These are phyloP conservation scores for Malus sieversii DNA, from an alignment of 306 rosid genomes.

Conservation along the genomic window DNA sequence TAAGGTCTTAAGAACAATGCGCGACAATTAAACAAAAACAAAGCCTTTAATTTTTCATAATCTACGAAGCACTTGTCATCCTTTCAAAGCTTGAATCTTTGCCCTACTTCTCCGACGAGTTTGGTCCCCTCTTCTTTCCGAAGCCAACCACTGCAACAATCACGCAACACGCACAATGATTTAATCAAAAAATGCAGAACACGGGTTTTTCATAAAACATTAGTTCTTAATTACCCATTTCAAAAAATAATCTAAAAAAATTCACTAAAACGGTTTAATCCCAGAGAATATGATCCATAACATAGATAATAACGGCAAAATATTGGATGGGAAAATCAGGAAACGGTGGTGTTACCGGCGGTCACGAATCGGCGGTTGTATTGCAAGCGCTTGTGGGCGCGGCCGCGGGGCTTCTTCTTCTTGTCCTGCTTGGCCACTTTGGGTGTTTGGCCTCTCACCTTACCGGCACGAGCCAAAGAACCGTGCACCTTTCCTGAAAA, in stretches of 20 bases:
- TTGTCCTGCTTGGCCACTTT: slow-evolving; percentile 52
- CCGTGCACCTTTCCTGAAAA: slow-evolving; percentile 47
- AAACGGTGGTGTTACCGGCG: slow-evolving; percentile 25
- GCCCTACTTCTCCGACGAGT: slow-evolving; percentile 29
- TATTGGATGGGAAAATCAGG: not conserved
- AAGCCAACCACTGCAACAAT: slow-evolving; percentile 27
- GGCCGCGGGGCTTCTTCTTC: slow-evolving; percentile 54
- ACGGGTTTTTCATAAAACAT: not conserved
- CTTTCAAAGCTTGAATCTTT: not conserved
- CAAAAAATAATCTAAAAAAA: not conserved
- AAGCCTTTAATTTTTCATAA: not conserved
- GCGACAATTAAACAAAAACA: not conserved
- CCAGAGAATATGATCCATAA: not conserved
- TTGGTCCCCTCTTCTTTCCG: slow-evolving; percentile 35
- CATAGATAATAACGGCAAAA: not conserved
- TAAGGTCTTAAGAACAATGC: too few species aligned
- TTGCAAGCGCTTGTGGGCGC: slow-evolving; percentile 51
- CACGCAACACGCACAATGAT: not conserved
- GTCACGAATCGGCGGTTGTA: slow-evolving; percentile 55
- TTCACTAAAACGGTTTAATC: not conserved
- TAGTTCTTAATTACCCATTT: not conserved
- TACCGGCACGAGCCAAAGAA: slow-evolving; percentile 52
- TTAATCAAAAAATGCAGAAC: not conserved
- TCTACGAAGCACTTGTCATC: not conserved
- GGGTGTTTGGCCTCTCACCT: slow-evolving; percentile 51